Percentiles rank a stretch among this genome's conserved stretches.
Conservation (phyloP, 108 stramenopile genomes). For the Schizochytrium sp. region DNA sequence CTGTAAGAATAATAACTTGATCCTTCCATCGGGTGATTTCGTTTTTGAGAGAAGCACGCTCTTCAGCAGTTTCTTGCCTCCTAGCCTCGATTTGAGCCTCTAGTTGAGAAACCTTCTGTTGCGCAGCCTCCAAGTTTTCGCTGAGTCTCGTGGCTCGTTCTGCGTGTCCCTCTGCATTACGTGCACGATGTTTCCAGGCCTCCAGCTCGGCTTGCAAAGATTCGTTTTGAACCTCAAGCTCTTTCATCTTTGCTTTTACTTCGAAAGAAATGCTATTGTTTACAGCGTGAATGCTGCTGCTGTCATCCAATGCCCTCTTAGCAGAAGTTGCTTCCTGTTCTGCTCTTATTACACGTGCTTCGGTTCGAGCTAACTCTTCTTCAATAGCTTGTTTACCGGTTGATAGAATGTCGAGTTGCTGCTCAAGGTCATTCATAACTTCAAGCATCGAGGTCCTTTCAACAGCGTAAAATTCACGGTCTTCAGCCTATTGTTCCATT, state of each 20-base stretch:
- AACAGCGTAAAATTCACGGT: constrained; percentile 14
- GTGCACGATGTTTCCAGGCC: background rate
- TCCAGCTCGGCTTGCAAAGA: background rate
- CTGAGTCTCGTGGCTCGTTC: background rate
- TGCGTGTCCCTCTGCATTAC: background rate
- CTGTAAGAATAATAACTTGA: background rate
- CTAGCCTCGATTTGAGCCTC: background rate
- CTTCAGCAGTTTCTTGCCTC: background rate
- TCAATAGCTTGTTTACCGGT: background rate
- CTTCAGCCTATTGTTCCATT: background rate
- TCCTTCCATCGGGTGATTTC: background rate
- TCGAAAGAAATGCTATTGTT: too few relatives aligned
- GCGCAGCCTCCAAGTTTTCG: constrained; percentile 13
- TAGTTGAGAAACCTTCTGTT: background rate
- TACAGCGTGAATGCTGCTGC: too few relatives aligned
- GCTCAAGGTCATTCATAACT: background rate
- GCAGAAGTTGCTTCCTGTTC: too few relatives aligned
- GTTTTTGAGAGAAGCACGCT: background rate
- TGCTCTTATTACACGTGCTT: too few relatives aligned
- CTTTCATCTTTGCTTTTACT: too few relatives aligned
- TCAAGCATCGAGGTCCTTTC: background rate
- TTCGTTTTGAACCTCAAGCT: too few relatives aligned
- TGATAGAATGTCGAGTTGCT: background rate
- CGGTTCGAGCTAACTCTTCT: background rate
- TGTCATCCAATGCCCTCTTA: too few relatives aligned